Base-by-base conservation (phyloP, 179 eudicot species). In the Beta lomatogona region DNA sequence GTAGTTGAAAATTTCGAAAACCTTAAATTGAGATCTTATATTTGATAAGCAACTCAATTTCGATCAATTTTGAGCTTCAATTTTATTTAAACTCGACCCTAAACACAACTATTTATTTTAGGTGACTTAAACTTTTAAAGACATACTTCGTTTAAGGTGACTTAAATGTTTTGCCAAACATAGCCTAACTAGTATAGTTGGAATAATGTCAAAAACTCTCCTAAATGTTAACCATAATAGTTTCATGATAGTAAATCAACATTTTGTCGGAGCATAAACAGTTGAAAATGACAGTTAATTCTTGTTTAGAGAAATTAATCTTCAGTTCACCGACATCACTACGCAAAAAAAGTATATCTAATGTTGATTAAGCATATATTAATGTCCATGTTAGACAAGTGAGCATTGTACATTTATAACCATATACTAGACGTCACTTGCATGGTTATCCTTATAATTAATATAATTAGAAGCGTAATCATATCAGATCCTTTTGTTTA, bases 401-500 rank as follows among this genome's bases (percentile, higher is more conserved):
- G 60, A 68, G 45, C 41, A 66, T 67, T 61, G 67, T 50, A 65
- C 57, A 61, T 50, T 9, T 9, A 71, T 50, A 80, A 59, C 45
- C 71, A 70, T 70, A 9, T 6, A 59, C 4, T 14, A 57, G 14
- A n/a, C 15, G 50, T 41, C 36, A 79, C 11, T 71, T 80, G 77
- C 82, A 61, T 21, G 36, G 73, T 36, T 64, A n/a, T 28, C 50
- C 59, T 58, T 18, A 4, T 52, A 50, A 14, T 61, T 31, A 48
- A 73, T 59, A 31, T 80, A 80, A 80, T 74, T 54, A 80, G 18
- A 64, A 50, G 44, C 57, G 15, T 73, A 80, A 79, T 79, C 59
- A 71, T 79, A 11, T 52, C 13, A 21, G 53, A 9, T 28, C 19
- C 52, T 36, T 64, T 64, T 14, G 25, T 25, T 69, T 46, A 71